Conservation (phyloP, 2,329 filamentous ascomycete species). For the Alternaria ventricosa region DNA sequence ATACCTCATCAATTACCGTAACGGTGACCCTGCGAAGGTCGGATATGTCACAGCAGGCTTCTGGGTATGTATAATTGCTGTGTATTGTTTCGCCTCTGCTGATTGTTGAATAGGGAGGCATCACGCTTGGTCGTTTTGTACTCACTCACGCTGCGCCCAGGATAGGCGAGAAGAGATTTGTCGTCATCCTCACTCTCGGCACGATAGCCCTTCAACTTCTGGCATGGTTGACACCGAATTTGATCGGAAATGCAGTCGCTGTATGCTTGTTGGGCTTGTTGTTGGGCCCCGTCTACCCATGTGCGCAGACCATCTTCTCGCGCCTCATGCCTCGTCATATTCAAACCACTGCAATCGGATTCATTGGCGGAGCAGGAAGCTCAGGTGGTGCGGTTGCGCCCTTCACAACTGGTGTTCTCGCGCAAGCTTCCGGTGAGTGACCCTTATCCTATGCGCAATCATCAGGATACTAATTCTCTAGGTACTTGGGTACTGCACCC, state of each 20-base stretch:
- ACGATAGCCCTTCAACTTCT: constrained; percentile 74
- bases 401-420: constrained; percentile 69
- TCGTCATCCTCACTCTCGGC: constrained; percentile 67
- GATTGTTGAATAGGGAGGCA: constrained; percentile 64
- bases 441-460: neutral
- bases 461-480: constrained; percentile 23
- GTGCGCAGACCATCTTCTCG: constrained; percentile 69
- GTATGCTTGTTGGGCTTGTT: constrained; percentile 71
- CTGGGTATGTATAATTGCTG: constrained; percentile 57
- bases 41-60: constrained; percentile 80
- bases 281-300: constrained; percentile 81
- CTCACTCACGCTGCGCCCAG: constrained; percentile 70
- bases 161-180: constrained; percentile 74
- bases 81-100: constrained; percentile 1
- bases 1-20: constrained; percentile 76
- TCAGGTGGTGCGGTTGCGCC: constrained; percentile 72
- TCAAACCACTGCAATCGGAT: constrained; percentile 68
- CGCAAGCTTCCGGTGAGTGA: constrained; percentile 54
- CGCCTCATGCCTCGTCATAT: constrained; percentile 65
- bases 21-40: constrained; percentile 72
- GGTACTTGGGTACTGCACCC: constrained; percentile 71
- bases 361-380: constrained; percentile 73
- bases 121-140: constrained; percentile 76
- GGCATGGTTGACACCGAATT: constrained; percentile 78
- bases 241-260: constrained; percentile 61